Evolutionary conservation across 1,284 basidiomycete genomes (phyloP), one percentile per base, ranked within the genome.

Genomic region (Sanghuangporus weigelae): DNA sequence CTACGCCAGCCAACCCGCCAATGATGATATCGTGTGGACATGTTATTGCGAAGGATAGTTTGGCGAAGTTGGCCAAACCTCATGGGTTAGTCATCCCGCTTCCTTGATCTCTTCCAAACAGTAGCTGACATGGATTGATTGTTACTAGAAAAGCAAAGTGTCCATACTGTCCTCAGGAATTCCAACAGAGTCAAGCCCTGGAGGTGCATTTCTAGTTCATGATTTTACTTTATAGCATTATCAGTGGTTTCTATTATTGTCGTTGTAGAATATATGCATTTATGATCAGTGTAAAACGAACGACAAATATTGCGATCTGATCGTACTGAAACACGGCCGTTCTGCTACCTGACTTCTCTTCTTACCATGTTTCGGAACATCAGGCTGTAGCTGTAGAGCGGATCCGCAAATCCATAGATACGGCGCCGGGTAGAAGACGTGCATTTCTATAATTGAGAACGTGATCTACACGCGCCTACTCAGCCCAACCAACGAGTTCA

Each of bases 1-100:
- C 94, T 12, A 96, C 93, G 1, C 91, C 95, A 59, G 74, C 82
- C 64, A 99, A 99, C 73, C 97, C 96, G 21, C 96, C 96, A 0
- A 97, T 97, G 93, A 96, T 98, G 92, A 88, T 99, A 80, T 77
- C 81, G 1, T 99, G 96, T 73, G 96, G 96, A 0, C 97, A 99
- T 75, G 94, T 96, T 42, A 87, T 98, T 57, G 89, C 92, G 1
- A 89, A 90, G 71, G 95, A 97, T 69, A 95, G 92, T 72, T 77
- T 97, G 68, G 83, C 85, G 65, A 92, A 94, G 72, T 78, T 98
- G 55, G 86, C 89, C 71, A 97, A 96, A 77, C 84, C 89, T 26
- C 86, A 85, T 70, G 90, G 91, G 95, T 96, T 70, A 71, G 93
- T 82, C 12, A 31, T 5, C 44, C 21, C 26, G 48, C 31, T 8